phyloP scores from a whole-genome alignment of 1,284 basidiomycete genomes.

The Puccinia coronata region DNA sequence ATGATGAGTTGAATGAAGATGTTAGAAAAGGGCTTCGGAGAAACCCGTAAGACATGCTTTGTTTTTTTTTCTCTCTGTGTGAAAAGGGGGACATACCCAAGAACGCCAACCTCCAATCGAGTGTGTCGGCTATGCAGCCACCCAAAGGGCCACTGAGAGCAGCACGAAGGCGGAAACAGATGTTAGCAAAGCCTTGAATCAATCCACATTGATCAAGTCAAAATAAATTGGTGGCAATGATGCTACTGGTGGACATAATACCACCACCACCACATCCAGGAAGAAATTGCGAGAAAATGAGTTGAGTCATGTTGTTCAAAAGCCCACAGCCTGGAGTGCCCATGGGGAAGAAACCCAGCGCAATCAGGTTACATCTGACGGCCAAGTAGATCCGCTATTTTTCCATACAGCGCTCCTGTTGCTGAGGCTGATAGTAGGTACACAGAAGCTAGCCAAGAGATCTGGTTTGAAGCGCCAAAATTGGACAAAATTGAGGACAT shows the following conservation, averaged over 20 bases:
- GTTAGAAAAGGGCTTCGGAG: neutral
- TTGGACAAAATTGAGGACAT: constrained; percentile 56
- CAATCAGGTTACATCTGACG: constrained; percentile 54
- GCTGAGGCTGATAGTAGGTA: constrained; percentile 57
- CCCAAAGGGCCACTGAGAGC: constrained; percentile 58
- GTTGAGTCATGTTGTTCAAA: constrained; percentile 12
- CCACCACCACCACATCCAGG: constrained; percentile 45
- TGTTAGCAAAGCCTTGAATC: constrained; percentile 57
- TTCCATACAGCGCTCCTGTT: constrained; percentile 57
- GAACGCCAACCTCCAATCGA: constrained; percentile 58
- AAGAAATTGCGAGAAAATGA: constrained; percentile 15
- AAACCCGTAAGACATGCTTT: neutral
- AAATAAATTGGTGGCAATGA: constrained; percentile 57
- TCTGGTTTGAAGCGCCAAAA: constrained; percentile 56
- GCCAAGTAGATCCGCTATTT: constrained; percentile 57
- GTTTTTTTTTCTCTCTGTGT: too few relatives aligned
- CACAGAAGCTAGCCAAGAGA: constrained; percentile 57
- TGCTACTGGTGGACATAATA: constrained; percentile 53
- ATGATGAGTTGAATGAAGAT: constrained; percentile 2
- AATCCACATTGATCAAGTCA: constrained; percentile 57
- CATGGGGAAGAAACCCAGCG: constrained; percentile 50
- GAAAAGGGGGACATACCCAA: constrained; percentile 18
- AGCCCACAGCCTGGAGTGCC: constrained; percentile 35
- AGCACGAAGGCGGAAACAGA: constrained; percentile 56
- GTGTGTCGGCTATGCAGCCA: constrained; percentile 56